A percentile compares a stretch with the other conserved stretches of the same genome.
These are phyloP conservation scores for Apiotrichum domesticum DNA, from an alignment of 1,284 basidiomycete species.

Conservation along the genomic window DNA sequence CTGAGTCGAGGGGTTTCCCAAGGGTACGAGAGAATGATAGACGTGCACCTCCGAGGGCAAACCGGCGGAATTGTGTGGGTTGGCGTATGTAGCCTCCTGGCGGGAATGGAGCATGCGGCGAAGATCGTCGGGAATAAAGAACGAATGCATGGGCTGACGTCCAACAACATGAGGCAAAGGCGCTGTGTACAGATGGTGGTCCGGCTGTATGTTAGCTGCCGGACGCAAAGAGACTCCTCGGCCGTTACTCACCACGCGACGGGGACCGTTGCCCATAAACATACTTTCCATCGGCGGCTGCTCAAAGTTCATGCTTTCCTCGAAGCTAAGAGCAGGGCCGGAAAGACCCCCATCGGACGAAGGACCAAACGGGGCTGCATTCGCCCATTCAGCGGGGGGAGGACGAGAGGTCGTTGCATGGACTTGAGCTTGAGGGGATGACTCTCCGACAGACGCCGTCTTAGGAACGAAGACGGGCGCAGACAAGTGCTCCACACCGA, in stretches of 20 bases:
- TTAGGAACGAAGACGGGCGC: constrained; percentile 84
- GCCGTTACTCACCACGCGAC: constrained; percentile 58
- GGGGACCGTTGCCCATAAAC: constrained; percentile 55
- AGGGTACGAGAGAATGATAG: constrained; percentile 78
- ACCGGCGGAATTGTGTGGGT: constrained; percentile 36
- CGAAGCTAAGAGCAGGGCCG: constrained; percentile 1
- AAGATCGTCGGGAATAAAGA: constrained; percentile 66
- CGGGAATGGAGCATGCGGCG: constrained; percentile 74
- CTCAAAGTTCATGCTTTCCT: constrained; percentile 20
- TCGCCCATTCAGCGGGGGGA: constrained; percentile 10
- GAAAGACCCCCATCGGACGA: constrained; percentile 1
- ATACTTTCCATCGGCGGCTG: constrained; percentile 24
- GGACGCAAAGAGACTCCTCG: not conserved
- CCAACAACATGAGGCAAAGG: constrained; percentile 54
- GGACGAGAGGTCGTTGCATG: not conserved
- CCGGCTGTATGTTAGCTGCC: constrained; percentile 54
- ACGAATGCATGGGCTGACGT: constrained; percentile 50
- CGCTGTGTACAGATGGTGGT: constrained; percentile 84
- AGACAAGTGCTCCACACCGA: constrained; percentile 31
- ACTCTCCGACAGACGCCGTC: constrained; percentile 39
- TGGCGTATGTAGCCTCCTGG: constrained; percentile 63
- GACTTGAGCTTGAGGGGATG: constrained; percentile 4
- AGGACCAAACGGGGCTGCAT: constrained; percentile 11
- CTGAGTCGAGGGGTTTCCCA: constrained; percentile 44
- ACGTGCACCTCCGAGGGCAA: constrained; percentile 85